Percentiles rank a stretch among this genome's conserved stretches.
Conservation (phyloP, 2,329 filamentous ascomycete species). For the Penicillium sp. region DNA sequence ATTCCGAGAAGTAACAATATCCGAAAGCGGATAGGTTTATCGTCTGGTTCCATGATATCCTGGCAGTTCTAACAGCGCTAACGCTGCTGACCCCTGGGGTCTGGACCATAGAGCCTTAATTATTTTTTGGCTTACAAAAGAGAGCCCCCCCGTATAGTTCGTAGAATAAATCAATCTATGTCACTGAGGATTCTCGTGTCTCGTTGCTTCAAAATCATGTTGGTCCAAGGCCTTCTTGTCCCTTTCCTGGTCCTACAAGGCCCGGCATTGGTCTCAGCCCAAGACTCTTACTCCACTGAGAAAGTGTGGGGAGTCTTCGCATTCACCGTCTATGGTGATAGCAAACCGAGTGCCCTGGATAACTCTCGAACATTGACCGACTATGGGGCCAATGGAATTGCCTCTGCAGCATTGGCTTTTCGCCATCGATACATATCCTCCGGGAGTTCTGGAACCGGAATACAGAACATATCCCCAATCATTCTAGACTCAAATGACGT, state of each 20-base stretch:
- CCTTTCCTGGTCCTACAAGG: constrained; percentile 16
- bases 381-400: constrained; percentile 56
- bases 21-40: constrained; percentile 17
- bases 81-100: constrained; percentile 9
- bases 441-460: constrained; percentile 32
- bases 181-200: background rate
- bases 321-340: constrained; percentile 56
- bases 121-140: constrained; percentile 7
- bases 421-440: constrained; percentile 53
- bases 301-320: constrained; percentile 52
- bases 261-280: constrained; percentile 22
- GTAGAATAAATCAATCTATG: background rate
- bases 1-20: background rate
- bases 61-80: constrained; percentile 3
- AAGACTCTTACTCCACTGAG: constrained; percentile 26
- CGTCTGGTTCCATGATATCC: constrained; percentile 5
- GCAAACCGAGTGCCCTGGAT: constrained; percentile 48
- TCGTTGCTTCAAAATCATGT: constrained; percentile 12
- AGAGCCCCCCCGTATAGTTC: background rate
- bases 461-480: constrained; percentile 48
- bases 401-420: constrained; percentile 51
- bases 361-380: constrained; percentile 48
- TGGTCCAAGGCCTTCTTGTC: constrained; percentile 3
- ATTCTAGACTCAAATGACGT: constrained; percentile 49
- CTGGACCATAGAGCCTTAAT: constrained; percentile 10